Conservation (phyloP, 345 rosid genomes). For the Crucihimalaya himalaica region DNA sequence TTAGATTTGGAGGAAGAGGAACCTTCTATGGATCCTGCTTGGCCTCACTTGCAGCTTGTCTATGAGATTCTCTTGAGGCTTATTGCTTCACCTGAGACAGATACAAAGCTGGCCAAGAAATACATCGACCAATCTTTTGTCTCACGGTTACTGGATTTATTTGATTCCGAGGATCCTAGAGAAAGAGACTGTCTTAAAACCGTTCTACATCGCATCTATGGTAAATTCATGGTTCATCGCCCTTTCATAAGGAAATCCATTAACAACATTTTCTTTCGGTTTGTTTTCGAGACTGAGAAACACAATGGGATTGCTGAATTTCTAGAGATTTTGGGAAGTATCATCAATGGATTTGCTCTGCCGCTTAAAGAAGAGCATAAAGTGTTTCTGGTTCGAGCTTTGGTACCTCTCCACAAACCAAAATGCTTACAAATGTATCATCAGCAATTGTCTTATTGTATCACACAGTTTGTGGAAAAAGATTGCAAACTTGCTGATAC, state of each 20-base stretch:
- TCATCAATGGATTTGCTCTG: slow-evolving; percentile 90
- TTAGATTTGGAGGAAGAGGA: slow-evolving; percentile 93
- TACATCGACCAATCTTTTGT: slow-evolving; percentile 70
- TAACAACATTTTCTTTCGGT: slow-evolving; percentile 70
- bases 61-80: slow-evolving; percentile 77
- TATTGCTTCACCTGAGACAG: slow-evolving; percentile 75
- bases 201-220: slow-evolving; percentile 82
- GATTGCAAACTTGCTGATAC: slow-evolving; percentile 88
- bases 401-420: slow-evolving; percentile 86
- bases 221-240: slow-evolving; percentile 94
- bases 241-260: slow-evolving; percentile 86
- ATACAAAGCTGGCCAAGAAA: slow-evolving; percentile 74
- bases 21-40: slow-evolving; percentile 82
- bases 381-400: slow-evolving; percentile 68
- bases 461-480: slow-evolving; percentile 87
- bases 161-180: slow-evolving; percentile 96
- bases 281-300: slow-evolving; percentile 83
- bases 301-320: slow-evolving; percentile 90
- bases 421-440: slow-evolving; percentile 81
- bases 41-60: slow-evolving; percentile 88
- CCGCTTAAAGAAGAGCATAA: slow-evolving; percentile 95
- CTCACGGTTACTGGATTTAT: slow-evolving; percentile 64
- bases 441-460: slow-evolving; percentile 83
- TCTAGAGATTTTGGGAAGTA: slow-evolving; percentile 87
- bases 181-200: slow-evolving; percentile 88